Evolutionary conservation across 345 rosid species (phyloP).

Genomic region (Turritis glabra): DNA sequence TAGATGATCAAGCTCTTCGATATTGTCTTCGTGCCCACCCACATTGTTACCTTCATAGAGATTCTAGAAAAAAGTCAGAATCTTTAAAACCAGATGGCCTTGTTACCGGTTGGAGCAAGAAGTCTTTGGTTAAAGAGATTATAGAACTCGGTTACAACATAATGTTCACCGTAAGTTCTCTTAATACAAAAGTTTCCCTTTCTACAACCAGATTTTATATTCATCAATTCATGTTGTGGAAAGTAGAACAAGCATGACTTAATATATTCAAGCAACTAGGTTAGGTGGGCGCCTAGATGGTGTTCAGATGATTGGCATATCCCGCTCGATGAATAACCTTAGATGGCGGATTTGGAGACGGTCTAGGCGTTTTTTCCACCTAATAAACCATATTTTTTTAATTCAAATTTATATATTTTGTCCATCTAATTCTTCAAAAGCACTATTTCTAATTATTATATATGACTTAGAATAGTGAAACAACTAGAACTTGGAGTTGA

Average conservation of each 20-base stretch:
- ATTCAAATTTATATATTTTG: not conserved
- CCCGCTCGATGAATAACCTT: not conserved
- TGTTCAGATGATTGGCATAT: too few relatives aligned
- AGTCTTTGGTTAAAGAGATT: conserved; percentile 30
- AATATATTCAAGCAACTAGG: not conserved
- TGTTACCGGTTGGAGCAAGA: conserved; percentile 22
- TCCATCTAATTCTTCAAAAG: not conserved
- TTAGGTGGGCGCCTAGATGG: too few relatives aligned
- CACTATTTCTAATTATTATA: not conserved
- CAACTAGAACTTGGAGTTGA: not conserved
- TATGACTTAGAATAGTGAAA: not conserved
- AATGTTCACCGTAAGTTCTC: conserved; percentile 47
- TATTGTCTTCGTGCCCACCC: conserved; percentile 45
- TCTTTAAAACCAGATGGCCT: conserved; percentile 9
- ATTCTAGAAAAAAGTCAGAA: not conserved
- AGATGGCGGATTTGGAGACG: not conserved
- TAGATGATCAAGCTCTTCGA: conserved; percentile 44
- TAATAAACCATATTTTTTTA: not conserved
- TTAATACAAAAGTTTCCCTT: not conserved
- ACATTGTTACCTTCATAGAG: conserved; percentile 41
- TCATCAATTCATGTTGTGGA: not conserved
- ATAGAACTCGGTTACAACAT: conserved; percentile 48
- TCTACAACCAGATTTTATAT: not conserved
- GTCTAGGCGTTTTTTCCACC: not conserved
- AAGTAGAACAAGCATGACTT: not conserved